Evolutionary conservation across 768 basidiomycete genomes (phyloP).

Genomic region (Lentinula lateritia): DNA sequence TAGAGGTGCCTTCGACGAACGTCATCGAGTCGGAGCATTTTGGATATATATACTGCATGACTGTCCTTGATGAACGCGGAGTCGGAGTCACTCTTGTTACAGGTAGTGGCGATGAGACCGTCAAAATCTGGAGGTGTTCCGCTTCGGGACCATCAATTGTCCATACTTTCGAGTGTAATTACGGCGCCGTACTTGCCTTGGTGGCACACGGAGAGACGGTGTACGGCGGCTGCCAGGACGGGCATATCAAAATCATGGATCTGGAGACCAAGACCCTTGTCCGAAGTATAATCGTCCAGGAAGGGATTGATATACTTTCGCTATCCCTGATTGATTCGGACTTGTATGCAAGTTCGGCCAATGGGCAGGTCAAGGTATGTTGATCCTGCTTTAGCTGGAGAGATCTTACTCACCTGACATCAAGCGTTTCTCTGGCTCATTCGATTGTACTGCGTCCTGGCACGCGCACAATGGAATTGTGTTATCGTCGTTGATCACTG

Average conservation of each 20-base stretch:
- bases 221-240: conserved; percentile 92
- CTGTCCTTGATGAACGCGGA: conserved; percentile 23
- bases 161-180: conserved; percentile 65
- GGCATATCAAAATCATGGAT: conserved; percentile 87
- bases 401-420: neutral
- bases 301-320: conserved; percentile 78
- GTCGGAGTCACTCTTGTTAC: conserved; percentile 55
- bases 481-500: conserved; percentile 68
- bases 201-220: conserved; percentile 71
- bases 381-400: neutral
- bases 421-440: conserved; percentile 78
- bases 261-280: conserved; percentile 85
- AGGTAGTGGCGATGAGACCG: conserved; percentile 86
- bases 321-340: conserved; percentile 66
- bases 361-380: conserved; percentile 65
- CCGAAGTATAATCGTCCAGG: conserved; percentile 80
- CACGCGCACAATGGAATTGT: conserved; percentile 75
- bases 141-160: conserved; percentile 37
- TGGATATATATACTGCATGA: conserved; percentile 90
- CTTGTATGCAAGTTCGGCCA: conserved; percentile 60
- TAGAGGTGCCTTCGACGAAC: conserved; percentile 61
- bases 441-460: conserved; percentile 84
- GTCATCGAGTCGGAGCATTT: conserved; percentile 88
- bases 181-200: conserved; percentile 82
- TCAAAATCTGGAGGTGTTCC: conserved; percentile 81